Evolutionary conservation across 140 eudicot genomes (phyloP).

Genomic region (Senecio squalidus): DNA sequence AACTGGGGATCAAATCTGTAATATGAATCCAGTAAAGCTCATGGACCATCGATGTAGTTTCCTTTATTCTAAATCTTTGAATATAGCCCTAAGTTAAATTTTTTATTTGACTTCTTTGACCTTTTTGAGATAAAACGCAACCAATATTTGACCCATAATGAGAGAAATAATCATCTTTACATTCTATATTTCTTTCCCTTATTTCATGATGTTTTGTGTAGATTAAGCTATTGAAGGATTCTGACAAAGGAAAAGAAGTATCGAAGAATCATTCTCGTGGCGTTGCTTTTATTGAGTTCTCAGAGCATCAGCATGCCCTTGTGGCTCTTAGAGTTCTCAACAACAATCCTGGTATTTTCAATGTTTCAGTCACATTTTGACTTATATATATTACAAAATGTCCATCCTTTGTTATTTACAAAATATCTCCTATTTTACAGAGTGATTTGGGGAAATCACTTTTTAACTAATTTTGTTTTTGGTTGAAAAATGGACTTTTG

Average conservation of each 20-base stretch:
- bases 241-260: conserved; percentile 53
- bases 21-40: too few relatives aligned
- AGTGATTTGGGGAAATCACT: too few relatives aligned
- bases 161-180: too few relatives aligned
- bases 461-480: too few relatives aligned
- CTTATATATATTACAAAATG: neutral
- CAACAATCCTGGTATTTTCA: conserved; percentile 75
- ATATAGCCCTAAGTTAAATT: neutral
- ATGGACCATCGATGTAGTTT: too few relatives aligned
- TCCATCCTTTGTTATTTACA: too few relatives aligned
- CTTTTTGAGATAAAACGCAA: neutral
- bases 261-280: conserved; percentile 80
- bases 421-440: too few relatives aligned
- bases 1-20: too few relatives aligned
- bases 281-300: conserved; percentile 86
- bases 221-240: conserved; percentile 79
- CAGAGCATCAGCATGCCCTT: conserved; percentile 91
- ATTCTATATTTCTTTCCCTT: neutral
- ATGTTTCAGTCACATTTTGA: neutral
- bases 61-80: too few relatives aligned
- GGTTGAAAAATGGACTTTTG: too few relatives aligned
- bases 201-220: conserved; percentile 25
- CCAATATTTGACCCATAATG: neutral
- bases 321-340: conserved; percentile 96
- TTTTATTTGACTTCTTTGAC: neutral